These are phyloP conservation scores for Leishmania mexicana DNA, from an alignment of 208 protist species.

Conservation along the genomic window DNA sequence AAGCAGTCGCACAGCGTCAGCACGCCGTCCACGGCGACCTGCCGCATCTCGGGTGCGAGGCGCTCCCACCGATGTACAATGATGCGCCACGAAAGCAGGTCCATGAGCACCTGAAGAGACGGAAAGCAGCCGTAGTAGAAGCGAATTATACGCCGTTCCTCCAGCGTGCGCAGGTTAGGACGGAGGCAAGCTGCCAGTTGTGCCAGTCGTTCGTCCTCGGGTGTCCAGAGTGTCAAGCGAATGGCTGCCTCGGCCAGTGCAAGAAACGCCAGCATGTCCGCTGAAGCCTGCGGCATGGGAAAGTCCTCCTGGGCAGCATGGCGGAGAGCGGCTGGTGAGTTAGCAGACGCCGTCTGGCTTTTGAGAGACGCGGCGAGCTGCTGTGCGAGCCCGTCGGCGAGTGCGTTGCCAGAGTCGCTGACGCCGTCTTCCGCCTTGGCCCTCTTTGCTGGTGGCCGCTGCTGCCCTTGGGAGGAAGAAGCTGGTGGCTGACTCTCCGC, in stretches of 20 bases:
- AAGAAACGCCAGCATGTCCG: constrained; percentile 36
- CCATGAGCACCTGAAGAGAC: constrained; percentile 52
- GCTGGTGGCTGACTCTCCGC: not conserved
- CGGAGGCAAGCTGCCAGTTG: constrained; percentile 37
- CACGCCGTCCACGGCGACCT: constrained; percentile 21
- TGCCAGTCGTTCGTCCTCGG: constrained; percentile 25
- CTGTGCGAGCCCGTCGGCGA: constrained; percentile 20
- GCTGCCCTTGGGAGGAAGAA: not conserved
- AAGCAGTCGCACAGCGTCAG: constrained; percentile 21
- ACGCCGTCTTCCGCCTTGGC: not conserved
- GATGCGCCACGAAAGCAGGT: constrained; percentile 60
- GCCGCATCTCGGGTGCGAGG: constrained; percentile 27
- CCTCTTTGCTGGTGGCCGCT: not conserved
- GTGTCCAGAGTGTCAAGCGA: constrained; percentile 43
- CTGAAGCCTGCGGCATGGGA: constrained; percentile 28
- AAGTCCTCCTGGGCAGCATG: constrained; percentile 34
- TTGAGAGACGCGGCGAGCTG: constrained; percentile 14
- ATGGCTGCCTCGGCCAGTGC: constrained; percentile 49
- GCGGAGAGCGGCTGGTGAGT: constrained; percentile 10
- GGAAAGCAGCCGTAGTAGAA: constrained; percentile 39
- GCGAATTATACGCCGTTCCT: constrained; percentile 36
- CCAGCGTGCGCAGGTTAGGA: constrained; percentile 34
- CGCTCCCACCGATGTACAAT: constrained; percentile 42
- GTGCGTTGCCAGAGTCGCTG: not conserved
- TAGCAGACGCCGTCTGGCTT: not conserved